Evolutionary conservation across 148 eudicot genomes (phyloP), one percentile per base, ranked within the genome.

Genomic region (Rheum nobile): DNA sequence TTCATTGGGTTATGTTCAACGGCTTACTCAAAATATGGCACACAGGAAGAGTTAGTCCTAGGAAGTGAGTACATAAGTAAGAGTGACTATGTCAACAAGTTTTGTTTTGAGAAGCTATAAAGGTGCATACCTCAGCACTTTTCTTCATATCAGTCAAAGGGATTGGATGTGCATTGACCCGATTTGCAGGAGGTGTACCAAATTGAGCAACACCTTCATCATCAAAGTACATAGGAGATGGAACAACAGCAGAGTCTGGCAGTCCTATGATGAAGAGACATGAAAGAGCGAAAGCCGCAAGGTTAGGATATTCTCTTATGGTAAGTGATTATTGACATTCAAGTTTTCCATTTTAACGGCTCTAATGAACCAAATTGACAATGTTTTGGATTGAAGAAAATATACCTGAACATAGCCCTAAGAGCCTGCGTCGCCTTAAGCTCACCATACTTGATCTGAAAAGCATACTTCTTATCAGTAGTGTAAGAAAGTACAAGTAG

Each of bases 111-210:
- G 38, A 32, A 63, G 38, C 21, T 63, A 63, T 63, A 29, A 5
- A 32, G 39, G 69, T 32, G 32, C 24, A 39, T 70, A 70, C 72
- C 72, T 42, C 50, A 39, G 21, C 47, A 13, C 39, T n/a, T 70
- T 41, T 8, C 72, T 41, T 37, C 22, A 4, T 61, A 24, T 67
- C 88, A 77, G 63, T 79, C 12, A 72, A 80, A 59, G 89, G 87
- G 67, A 84, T 68, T 31, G 86, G 93, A 83, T 82, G 87, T 50
- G 82, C 84, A 80, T 77, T 63, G 69, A 63, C 17, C 39, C 31
- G 22, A 32, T 31, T 17, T 63, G 38, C 39, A 83, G 75, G 78
- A 32, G 79, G 46, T 16, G 50, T n/a, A 26, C 47, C 72, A 31
- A 70, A 70, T 3, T 70, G 72, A 37, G 31, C 72, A 38, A 39